phyloP scores from a whole-genome alignment of 2,329 filamentous ascomycete species.

The Metarhizium sp. region DNA sequence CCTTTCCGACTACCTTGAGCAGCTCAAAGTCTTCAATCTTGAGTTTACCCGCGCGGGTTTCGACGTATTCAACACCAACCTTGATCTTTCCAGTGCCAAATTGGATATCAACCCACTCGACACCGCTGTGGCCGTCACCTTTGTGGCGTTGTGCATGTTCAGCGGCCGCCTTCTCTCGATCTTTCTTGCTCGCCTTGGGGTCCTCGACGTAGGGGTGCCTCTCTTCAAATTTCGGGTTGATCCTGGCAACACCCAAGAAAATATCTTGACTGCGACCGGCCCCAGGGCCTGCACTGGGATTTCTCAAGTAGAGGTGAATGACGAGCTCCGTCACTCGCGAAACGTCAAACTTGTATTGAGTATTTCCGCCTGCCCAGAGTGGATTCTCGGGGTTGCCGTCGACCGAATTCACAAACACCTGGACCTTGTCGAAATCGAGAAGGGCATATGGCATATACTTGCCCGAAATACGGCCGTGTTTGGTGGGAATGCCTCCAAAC shows the following conservation, averaged over 20 bases:
- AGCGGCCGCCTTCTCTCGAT: constrained; percentile 65
- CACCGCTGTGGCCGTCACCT: constrained; percentile 54
- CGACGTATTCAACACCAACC: constrained; percentile 90
- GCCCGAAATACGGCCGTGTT: constrained; percentile 89
- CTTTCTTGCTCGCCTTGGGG: constrained; percentile 76
- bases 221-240: constrained; percentile 90
- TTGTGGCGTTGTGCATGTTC: constrained; percentile 50
- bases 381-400: constrained; percentile 91
- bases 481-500: constrained; percentile 80
- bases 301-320: constrained; percentile 88
- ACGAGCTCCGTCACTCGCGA: constrained; percentile 86
- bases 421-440: constrained; percentile 96
- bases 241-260: constrained; percentile 82
- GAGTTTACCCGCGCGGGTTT: constrained; percentile 80
- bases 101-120: constrained; percentile 84
- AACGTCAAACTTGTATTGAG: constrained; percentile 99
- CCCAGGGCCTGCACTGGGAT: constrained; percentile 77
- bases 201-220: constrained; percentile 62
- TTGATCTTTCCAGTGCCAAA: constrained; percentile 84
- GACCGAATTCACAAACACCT: constrained; percentile 96
- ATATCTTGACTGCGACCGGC: constrained; percentile 91
- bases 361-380: constrained; percentile 92
- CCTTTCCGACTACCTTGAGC: constrained; percentile 95
- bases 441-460: constrained; percentile 96
- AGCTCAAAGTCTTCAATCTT: constrained; percentile 96